Base-by-base conservation (phyloP, 1,139 yeast species). In the Candida smagusa region DNA sequence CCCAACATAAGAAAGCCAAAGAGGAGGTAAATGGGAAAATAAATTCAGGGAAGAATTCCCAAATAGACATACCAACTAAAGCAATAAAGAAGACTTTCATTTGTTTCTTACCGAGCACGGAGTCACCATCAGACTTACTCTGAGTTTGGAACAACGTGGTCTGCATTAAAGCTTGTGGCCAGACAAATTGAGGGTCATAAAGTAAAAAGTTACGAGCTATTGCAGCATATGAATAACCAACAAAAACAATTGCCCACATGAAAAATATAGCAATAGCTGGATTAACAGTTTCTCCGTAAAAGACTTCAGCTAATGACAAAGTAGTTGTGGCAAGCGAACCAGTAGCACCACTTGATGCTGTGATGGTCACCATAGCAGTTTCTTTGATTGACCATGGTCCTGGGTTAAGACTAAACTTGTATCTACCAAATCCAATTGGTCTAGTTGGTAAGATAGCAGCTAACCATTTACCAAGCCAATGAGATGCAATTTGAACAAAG, bases 41-140 rank as follows among this genome's bases (percentile, higher is more conserved):
- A 31, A 39, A 49, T 30, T 50, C 54, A 6, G 56, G 56, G 30
- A 52, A 43, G 26, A 52, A 41, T 29, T 52, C 63, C 45, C 69
- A 65, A 12, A 56, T 55, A 1, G 54, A 48, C 21, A 62, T 58
- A 3, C 62, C 63, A 2, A 47, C 49, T 25, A 61, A 52, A 12
- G 58, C 53, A 36, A 43, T 47, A 39, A 58, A 57, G 37, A 59
- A 56, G 19, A 54, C 52, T 22, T 44, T 50, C 50, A 50, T 47
- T 30, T 45, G 52, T 16, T 42, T 40, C 12, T 40, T 35, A 6
- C 52, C 47, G 6, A 28, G 35, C 22, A 28, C 32, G 12, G 38
- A 33, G 21, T 42, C 43, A 8, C 16, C 12, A 12, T 27, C 40
- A 6, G 51, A 37, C 9, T 36, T 36, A n/a, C 33, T 39, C 30